Conservation (phyloP, 495 filamentous ascomycete genomes). For the Xylaria intraflava region DNA sequence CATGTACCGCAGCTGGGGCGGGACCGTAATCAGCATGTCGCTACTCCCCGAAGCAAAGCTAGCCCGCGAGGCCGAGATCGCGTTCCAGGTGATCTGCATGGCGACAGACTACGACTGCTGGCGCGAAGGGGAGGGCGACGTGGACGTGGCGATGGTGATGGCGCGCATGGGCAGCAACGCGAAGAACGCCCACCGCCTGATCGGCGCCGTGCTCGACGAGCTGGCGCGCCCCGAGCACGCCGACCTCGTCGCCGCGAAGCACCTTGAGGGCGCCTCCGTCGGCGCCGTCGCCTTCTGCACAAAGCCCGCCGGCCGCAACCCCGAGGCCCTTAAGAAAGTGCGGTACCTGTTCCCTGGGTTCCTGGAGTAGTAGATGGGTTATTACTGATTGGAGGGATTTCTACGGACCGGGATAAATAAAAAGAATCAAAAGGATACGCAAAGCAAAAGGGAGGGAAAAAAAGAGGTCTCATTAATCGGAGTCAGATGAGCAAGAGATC, state of each 20-base stretch:
- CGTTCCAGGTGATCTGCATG: slow-evolving; percentile 99
- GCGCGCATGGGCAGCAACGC: slow-evolving; percentile 90
- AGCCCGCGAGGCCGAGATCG: slow-evolving; percentile 90
- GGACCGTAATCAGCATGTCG: slow-evolving; percentile 94
- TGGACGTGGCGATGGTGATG: slow-evolving; percentile 97
- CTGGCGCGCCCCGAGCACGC: slow-evolving; percentile 66
- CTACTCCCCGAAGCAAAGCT: slow-evolving; percentile 94
- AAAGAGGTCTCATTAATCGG: too few species aligned
- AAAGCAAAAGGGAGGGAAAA: too few species aligned
- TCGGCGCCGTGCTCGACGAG: slow-evolving; percentile 82
- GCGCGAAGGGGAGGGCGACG: slow-evolving; percentile 60
- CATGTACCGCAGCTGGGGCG: slow-evolving; percentile 89
- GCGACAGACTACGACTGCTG: slow-evolving; percentile 98
- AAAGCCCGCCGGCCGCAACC: slow-evolving; percentile 53
- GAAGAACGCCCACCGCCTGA: slow-evolving; percentile 74
- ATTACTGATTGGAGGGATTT: too few species aligned
- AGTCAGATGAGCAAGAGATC: too few species aligned
- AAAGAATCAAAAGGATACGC: too few species aligned
- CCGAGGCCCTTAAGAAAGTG: slow-evolving; percentile 61
- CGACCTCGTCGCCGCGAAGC: slow-evolving; percentile 73
- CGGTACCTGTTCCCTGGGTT: slow-evolving; percentile 72
- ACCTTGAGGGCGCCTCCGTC: slow-evolving; percentile 56
- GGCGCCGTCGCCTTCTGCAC: slow-evolving; percentile 70
- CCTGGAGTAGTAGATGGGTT: slow-evolving; percentile 32
- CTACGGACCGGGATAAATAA: too few species aligned